Conservation (phyloP, 352 stramenopile species). For the Pythium scleroteichum region DNA sequence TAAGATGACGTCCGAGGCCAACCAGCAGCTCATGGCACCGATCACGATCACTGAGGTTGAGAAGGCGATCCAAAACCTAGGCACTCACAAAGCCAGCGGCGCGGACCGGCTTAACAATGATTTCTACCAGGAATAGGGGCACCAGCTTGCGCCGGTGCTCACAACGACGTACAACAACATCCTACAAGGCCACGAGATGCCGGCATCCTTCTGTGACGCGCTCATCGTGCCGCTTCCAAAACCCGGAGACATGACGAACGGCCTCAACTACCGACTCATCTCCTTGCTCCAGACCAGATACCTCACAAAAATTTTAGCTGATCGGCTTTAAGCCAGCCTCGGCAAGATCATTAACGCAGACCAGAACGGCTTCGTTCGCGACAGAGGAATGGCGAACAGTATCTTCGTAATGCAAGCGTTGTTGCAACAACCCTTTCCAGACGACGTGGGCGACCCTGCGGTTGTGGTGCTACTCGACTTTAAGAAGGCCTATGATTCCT, state of each 20-base stretch:
- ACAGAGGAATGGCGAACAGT: constrained; percentile 3
- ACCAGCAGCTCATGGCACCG: no score
- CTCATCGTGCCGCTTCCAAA: constrained; percentile 26
- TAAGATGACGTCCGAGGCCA: no score
- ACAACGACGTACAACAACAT: no score
- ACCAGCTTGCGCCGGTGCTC: background rate
- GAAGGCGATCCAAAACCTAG: background rate
- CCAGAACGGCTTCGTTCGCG: constrained; percentile 27
- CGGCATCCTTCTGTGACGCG: background rate
- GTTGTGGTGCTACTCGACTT: background rate
- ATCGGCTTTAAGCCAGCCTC: background rate
- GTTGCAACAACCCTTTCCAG: background rate
- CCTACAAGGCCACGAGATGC: no score
- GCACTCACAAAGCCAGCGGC: constrained; percentile 7
- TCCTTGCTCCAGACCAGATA: no score
- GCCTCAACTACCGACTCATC: constrained; percentile 30
- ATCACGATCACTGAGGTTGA: no score
- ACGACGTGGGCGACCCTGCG: no score
- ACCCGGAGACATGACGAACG: constrained; percentile 17
- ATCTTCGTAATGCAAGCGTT: background rate
- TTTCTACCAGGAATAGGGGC: constrained; percentile 4
- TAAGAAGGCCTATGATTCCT: constrained; percentile 25
- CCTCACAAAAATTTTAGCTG: constrained; percentile 18
- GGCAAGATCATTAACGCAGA: constrained; percentile 11
- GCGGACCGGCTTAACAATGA: constrained; percentile 14